A percentile compares a stretch with the other conserved stretches of the same genome.
Conservation (phyloP, 2,329 filamentous ascomycete species). For the Ophiocordyceps robertsii region DNA sequence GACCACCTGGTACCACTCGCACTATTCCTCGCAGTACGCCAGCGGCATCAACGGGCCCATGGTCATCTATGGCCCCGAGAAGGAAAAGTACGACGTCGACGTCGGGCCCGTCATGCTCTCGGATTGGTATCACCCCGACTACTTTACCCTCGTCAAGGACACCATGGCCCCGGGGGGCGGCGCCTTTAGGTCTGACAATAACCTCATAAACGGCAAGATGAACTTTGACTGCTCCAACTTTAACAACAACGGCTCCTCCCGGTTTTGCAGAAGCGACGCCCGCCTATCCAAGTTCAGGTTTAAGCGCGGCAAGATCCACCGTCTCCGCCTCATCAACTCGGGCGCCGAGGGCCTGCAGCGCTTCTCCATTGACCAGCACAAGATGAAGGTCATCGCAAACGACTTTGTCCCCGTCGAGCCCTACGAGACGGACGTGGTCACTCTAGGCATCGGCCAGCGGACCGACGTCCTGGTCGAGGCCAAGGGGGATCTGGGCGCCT, state of each 20-base stretch:
- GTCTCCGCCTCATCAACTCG: slow-evolving; percentile 46
- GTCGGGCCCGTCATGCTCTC: slow-evolving; percentile 36
- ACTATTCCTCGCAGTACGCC: slow-evolving; percentile 44
- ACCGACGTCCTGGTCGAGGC: slow-evolving; percentile 34
- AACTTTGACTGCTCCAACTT: slow-evolving; percentile 36
- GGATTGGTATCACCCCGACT: slow-evolving; percentile 50
- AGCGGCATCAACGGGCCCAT: slow-evolving; percentile 49
- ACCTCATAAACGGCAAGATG: slow-evolving; percentile 50
- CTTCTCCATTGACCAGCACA: slow-evolving; percentile 48
- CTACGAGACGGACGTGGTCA: slow-evolving; percentile 48
- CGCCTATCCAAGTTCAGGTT: slow-evolving; percentile 39
- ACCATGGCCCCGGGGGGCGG: slow-evolving; percentile 26
- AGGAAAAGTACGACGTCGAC: slow-evolving; percentile 47
- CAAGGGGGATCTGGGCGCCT: slow-evolving; percentile 28
- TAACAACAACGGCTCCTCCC: slow-evolving; percentile 20
- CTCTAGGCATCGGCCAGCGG: slow-evolving; percentile 43
- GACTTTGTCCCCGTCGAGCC: slow-evolving; percentile 51
- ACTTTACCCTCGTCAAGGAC: slow-evolving; percentile 31
- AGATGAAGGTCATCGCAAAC: slow-evolving; percentile 48
- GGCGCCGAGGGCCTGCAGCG: slow-evolving; percentile 35
- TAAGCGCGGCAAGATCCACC: slow-evolving; percentile 37
- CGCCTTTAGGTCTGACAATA: slow-evolving; percentile 35
- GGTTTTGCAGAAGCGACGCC: slow-evolving; percentile 30
- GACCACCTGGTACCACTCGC: slow-evolving; percentile 45
- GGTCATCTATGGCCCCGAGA: slow-evolving; percentile 39